phyloP scores from a whole-genome alignment of 2,329 filamentous ascomycete genomes.

The Colletotrichum echinochloae region DNA sequence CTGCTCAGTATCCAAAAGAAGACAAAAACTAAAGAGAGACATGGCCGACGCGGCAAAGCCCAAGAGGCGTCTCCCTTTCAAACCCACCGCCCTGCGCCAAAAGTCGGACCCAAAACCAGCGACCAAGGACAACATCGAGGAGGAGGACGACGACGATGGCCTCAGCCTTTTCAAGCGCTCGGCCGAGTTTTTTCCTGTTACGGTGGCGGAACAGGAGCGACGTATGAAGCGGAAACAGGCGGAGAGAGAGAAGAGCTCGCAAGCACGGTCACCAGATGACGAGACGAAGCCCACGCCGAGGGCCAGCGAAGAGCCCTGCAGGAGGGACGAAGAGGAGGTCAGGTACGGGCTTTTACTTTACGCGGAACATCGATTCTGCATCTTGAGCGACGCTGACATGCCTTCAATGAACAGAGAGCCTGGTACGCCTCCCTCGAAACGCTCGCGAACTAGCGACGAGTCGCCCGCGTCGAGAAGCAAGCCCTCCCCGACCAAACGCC shows the following conservation, averaged over 20 bases:
- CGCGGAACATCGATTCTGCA: background rate
- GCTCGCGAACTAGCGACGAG: constrained; percentile 45
- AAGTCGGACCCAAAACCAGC: constrained; percentile 46
- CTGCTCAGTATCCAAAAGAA: background rate
- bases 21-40: background rate
- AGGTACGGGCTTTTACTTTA: background rate
- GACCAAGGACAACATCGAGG: constrained; percentile 31
- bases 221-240: constrained; percentile 41
- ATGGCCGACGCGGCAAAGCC: constrained; percentile 39
- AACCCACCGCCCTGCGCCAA: constrained; percentile 58
- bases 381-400: constrained; percentile 37
- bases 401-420: constrained; percentile 44
- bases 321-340: constrained; percentile 40
- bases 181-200: constrained; percentile 61
- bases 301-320: constrained; percentile 28
- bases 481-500: constrained; percentile 17
- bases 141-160: constrained; percentile 51
- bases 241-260: constrained; percentile 32
- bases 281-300: constrained; percentile 6
- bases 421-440: constrained; percentile 54
- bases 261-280: constrained; percentile 17
- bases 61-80: constrained; percentile 61
- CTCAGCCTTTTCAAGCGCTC: constrained; percentile 64
- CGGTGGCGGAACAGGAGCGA: constrained; percentile 55
- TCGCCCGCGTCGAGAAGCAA: constrained; percentile 34